phyloP scores from a whole-genome alignment of 106 monocot species.

The Dioscorea dumetorum region DNA sequence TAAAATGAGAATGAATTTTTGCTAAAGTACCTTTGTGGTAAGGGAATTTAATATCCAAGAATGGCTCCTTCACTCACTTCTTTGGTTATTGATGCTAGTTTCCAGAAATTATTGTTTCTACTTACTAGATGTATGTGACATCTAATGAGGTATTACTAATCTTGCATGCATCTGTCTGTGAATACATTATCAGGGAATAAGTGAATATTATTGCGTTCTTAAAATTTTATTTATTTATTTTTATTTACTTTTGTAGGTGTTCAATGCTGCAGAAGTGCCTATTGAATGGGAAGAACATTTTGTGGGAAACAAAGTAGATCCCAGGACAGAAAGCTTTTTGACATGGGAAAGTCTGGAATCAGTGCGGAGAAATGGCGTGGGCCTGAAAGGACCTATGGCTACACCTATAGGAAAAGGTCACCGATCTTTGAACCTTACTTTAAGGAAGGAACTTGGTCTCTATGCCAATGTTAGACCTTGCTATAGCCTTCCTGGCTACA shows the following conservation, averaged over 20 bases:
- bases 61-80: too few species aligned
- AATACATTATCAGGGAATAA: too few species aligned
- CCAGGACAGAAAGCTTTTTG: slow-evolving; percentile 81
- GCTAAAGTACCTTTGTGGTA: too few species aligned
- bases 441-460: slow-evolving; percentile 86
- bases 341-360: slow-evolving; percentile 95
- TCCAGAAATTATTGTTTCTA: too few species aligned
- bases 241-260: slow-evolving; percentile 36
- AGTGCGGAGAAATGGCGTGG: slow-evolving; percentile 72
- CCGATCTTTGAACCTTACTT: slow-evolving; percentile 77
- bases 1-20: too few species aligned
- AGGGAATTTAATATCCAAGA: too few species aligned
- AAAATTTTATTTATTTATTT: not conserved
- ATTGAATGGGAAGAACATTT: slow-evolving; percentile 93
- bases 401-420: slow-evolving; percentile 97
- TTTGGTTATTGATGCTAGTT: too few species aligned
- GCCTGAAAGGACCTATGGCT: slow-evolving; percentile 95
- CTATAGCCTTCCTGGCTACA: slow-evolving; percentile 77
- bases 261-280: slow-evolving; percentile 68
- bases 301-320: slow-evolving; percentile 76
- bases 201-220: too few species aligned
- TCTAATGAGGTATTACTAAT: too few species aligned
- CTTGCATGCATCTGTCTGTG: too few species aligned
- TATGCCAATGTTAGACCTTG: slow-evolving; percentile 93
- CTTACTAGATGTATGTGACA: too few species aligned